Evolutionary conservation across 345 rosid species (phyloP), one percentile per base, ranked within the genome.

Genomic region (Gossypium ekmanianum): DNA sequence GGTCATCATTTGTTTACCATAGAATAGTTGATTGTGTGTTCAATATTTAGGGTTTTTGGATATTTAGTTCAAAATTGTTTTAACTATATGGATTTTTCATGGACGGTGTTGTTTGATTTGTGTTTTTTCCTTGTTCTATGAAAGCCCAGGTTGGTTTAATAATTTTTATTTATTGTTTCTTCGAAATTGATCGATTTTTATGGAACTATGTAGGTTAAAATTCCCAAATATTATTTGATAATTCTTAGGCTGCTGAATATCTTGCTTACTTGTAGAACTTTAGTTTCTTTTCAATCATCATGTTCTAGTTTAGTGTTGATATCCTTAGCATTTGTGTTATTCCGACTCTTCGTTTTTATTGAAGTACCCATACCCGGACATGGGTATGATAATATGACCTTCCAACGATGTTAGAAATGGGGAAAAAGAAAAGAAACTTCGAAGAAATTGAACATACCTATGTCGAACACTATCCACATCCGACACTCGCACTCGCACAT

Each of bases 51-150:
- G 73, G 73, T 51, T 52, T 1, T 70, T 29, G 16, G 13, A 52
- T 4, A 3, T 51, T 27, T 61, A 61, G 64, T 13, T 26, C 13
- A 61, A 6, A 61, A 13, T 61, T 27, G n/a, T 61, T 69, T 69
- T 16, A 17, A 27, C 2, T 69, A 10, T 27, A 27, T 70, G 73
- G 61, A 70, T 29, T 70, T 70, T 66, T 52, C 56, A 70, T n/a
- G 61, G 24, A 29, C 5, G 29, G 11, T 27, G 47, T 69, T 16
- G 45, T 70, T 12, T 26, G 47, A 29, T 70, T 70, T 26, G 3
- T 26, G 72, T 9, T 26, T 24, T 26, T 48, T 34, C 41, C 41
- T 34, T 69, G 22, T 51, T 70, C 22, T 10, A 29, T 70, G 17
- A 13, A 43, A 52, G 17, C 16, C 59, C 14, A 17, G n/a, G 45